Evolutionary conservation across 345 rosid genomes (phyloP).

Genomic region (Hibiscus trionum): DNA sequence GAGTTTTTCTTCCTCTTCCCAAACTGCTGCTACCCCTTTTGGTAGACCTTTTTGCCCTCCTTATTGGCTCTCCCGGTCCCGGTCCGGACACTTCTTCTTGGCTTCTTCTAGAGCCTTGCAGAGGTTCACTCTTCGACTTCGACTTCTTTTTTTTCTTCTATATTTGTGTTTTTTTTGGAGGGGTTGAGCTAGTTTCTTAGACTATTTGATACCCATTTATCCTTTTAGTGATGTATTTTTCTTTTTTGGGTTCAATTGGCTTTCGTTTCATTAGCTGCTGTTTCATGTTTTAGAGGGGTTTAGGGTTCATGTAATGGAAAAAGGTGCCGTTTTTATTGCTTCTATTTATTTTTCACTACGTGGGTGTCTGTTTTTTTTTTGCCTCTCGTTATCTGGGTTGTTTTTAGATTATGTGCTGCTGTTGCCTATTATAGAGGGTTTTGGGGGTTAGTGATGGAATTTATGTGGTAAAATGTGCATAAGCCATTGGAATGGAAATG

Average conservation of each 20-base stretch:
- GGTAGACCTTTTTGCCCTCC: constrained; percentile 33
- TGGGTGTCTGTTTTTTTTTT: background rate
- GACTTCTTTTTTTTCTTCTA: background rate
- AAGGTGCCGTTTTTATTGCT: background rate
- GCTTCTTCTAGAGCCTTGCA: constrained; percentile 17
- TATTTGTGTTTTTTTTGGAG: background rate
- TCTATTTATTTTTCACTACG: background rate
- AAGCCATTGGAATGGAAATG: background rate
- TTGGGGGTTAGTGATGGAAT: background rate
- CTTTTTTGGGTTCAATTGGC: background rate
- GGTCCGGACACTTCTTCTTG: constrained; percentile 13
- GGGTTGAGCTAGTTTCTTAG: constrained; percentile 1
- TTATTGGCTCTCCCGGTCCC: constrained; percentile 24
- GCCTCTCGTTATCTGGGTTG: background rate
- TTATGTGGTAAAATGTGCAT: background rate
- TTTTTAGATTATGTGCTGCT: background rate
- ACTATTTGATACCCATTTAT: background rate
- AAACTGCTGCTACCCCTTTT: constrained; percentile 25
- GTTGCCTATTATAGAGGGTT: background rate
- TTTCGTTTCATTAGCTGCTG: background rate
- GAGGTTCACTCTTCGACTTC: constrained; percentile 27
- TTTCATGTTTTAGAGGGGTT: background rate
- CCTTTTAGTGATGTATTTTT: background rate
- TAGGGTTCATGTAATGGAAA: background rate
- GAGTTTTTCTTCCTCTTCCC: constrained; percentile 41